These are phyloP conservation scores for Rhizophagus sp. DNA, from an alignment of 192 early-diverging fungal species.

Conservation along the genomic window DNA sequence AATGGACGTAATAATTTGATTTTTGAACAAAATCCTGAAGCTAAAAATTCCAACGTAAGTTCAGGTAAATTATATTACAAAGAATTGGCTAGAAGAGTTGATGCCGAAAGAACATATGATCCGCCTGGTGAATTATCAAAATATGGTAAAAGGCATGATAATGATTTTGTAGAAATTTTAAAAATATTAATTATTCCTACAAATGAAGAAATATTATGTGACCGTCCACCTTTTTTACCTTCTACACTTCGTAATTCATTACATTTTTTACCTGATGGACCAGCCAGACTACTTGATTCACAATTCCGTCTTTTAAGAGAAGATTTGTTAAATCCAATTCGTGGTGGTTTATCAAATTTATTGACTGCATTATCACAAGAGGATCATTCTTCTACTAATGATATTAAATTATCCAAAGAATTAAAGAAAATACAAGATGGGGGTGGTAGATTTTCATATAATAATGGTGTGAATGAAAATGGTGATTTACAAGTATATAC, in stretches of 20 bases:
- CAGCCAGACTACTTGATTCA: constrained; percentile 51
- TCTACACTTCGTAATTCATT: constrained; percentile 33
- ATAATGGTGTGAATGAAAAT: background rate
- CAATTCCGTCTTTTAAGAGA: constrained; percentile 64
- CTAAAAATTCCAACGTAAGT: too few species aligned
- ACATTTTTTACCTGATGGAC: constrained; percentile 50
- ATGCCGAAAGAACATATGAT: background rate
- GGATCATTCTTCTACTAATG: background rate
- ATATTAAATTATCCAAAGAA: too few species aligned
- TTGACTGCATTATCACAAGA: constrained; percentile 10
- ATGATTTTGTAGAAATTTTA: constrained; percentile 47
- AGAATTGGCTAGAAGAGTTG: background rate
- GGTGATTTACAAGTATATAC: background rate
- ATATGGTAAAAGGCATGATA: constrained; percentile 52
- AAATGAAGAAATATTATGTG: constrained; percentile 45
- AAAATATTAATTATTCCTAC: constrained; percentile 58
- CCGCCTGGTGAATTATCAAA: constrained; percentile 36
- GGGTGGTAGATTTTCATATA: too few species aligned
- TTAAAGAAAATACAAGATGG: constrained; percentile 4
- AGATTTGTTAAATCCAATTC: constrained; percentile 53
- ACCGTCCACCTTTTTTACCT: constrained; percentile 48
- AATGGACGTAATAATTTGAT: background rate
- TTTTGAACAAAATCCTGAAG: too few species aligned
- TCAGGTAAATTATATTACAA: too few species aligned
- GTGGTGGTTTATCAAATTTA: constrained; percentile 45